Conservation (phyloP, 306 rosid genomes). For the Medicago truncatula region MtrunA17r5.0-ANR NC_053046.1:11321001-11321500, state of each 20-base stretch:
- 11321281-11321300: neutral
- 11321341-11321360: slow-evolving; percentile 19
- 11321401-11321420: neutral
- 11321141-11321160: neutral
- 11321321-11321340: neutral
- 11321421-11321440: neutral
- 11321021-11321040: neutral
- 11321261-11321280: slow-evolving; percentile 25
- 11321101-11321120: neutral
- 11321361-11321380: slow-evolving; percentile 8
- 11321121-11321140: neutral
- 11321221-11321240: slow-evolving; percentile 1
- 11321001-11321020: neutral
- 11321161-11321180: slow-evolving; percentile 11
- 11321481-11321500: slow-evolving; percentile 5
- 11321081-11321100: neutral
- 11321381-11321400: neutral
- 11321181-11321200: slow-evolving; percentile 7
- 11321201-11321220: neutral
- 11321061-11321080: neutral
- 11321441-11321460: slow-evolving; percentile 5
- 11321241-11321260: neutral
- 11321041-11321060: slow-evolving; percentile 1
- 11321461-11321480: neutral
- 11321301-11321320: slow-evolving; percentile 7